Evolutionary conservation across 441 rosid species (phyloP).

Genomic region (Erodium texanum): DNA sequence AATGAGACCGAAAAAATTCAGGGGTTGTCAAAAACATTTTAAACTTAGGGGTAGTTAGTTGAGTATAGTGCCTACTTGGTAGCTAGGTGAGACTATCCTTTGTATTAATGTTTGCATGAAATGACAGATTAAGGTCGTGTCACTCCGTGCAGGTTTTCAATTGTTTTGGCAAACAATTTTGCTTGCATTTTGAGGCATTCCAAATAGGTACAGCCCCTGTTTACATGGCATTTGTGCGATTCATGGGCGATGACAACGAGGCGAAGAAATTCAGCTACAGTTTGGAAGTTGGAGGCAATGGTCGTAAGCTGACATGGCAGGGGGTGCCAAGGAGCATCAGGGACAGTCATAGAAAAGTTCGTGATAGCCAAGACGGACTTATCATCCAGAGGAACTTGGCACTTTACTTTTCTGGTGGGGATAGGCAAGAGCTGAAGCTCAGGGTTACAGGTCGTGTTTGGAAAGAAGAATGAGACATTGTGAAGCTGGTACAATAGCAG

Average conservation of each 20-base stretch:
- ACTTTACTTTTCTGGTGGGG: slow-evolving; percentile 64
- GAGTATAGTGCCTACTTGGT: no score
- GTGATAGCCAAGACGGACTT: slow-evolving; percentile 78
- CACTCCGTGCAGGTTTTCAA: slow-evolving; percentile 48
- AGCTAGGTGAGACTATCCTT: no score
- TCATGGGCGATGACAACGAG: slow-evolving; percentile 77
- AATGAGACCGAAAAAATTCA: no score
- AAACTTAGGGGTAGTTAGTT: no score
- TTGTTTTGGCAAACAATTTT: slow-evolving; percentile 74
- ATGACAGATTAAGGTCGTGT: neutral
- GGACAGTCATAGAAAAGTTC: slow-evolving; percentile 67
- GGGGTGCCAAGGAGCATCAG: slow-evolving; percentile 79
- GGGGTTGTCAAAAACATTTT: no score
- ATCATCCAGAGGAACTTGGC: slow-evolving; percentile 70
- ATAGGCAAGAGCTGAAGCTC: slow-evolving; percentile 62
- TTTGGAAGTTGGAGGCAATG: slow-evolving; percentile 68
- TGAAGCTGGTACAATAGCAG: no score
- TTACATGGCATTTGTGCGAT: slow-evolving; percentile 75
- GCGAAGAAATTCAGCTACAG: slow-evolving; percentile 68
- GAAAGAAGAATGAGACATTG: slow-evolving; percentile 46
- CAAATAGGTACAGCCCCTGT: slow-evolving; percentile 64
- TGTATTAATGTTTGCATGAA: neutral
- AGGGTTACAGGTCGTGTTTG: slow-evolving; percentile 70
- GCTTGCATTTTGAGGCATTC: slow-evolving; percentile 84
- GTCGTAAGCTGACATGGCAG: slow-evolving; percentile 69